Conservation (phyloP, 2,329 filamentous ascomycete species). For the Fusarium circinatum region DNA sequence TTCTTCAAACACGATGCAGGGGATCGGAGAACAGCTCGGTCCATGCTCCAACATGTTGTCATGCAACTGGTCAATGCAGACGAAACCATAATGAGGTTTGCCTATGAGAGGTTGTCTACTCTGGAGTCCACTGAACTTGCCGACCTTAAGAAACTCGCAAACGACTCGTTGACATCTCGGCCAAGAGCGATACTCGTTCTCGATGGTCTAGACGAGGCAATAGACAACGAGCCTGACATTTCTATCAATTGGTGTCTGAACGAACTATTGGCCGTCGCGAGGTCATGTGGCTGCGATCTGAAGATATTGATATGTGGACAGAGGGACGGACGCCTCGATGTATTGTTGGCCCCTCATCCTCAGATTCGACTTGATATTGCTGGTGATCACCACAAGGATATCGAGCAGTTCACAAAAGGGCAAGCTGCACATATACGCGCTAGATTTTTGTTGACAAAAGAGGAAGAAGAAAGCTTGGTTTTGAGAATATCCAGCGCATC, state of each 20-base stretch:
- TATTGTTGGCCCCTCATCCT: accelerated
- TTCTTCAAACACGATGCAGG: background rate
- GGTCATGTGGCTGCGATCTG: accelerated
- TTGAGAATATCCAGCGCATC: accelerated
- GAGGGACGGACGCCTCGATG: background rate
- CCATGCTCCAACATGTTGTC: accelerated
- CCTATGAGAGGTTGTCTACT: accelerated
- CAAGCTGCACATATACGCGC: accelerated
- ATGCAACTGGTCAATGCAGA: accelerated
- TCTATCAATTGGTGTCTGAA: accelerated
- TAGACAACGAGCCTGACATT: accelerated
- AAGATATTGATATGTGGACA: background rate
- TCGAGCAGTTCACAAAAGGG: accelerated
- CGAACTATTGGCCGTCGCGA: accelerated
- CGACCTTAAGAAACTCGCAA: accelerated
- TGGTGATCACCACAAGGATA: accelerated
- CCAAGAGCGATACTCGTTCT: accelerated
- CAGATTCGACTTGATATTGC: accelerated
- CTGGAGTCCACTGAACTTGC: accelerated
- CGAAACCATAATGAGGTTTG: accelerated
- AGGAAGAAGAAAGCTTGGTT: accelerated
- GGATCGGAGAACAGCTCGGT: accelerated
- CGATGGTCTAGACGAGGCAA: background rate
- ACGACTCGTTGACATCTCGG: background rate
- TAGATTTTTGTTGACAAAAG: accelerated